Evolutionary conservation across 495 filamentous ascomycete species (phyloP), one percentile per base, ranked within the genome.

Genomic region (Aspergillus sclerotioniger): DNA sequence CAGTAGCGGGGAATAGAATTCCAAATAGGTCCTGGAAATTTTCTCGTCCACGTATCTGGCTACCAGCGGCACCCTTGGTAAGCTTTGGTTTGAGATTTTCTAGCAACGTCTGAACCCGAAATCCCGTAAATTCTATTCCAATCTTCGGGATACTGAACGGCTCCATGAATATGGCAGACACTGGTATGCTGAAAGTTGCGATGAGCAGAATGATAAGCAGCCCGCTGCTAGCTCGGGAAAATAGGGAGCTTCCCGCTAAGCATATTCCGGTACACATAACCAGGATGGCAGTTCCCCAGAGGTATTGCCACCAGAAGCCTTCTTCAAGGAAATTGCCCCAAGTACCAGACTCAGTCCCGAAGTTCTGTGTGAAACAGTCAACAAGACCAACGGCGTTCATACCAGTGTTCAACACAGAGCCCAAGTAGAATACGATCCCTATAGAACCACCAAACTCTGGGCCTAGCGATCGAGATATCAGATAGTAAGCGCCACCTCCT

Each of bases 391-490:
- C 90, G 12, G 92, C 86, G 65, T 96, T 96, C 81, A 96, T 87
- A 15, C 88, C 89, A 3, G 91, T 93, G 68, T 94, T 95, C 67
- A 96, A 82, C 1, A 90, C 87, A 59, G 87, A 87, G 15, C 91
- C 90, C 15, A 95, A 74, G 66, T 93, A 96, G 68, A 95, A 93
- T 8, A 96, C 85, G n/a, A 95, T 73, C 3, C 91, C 91, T 51
- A 96, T 96, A 5, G 88, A 90, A n/a, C 91, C 91, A 31, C 91
- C 91, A 67, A 96, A 96, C 61, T 96, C 91, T 12, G 91, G 91
- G 5, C 91, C 91, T 17, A 96, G 73, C 32, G 89, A 91, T 52
- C 91, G 84, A 13, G 91, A 95, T 51, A 96, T 96, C 53, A 96
- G 72, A 60, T 93, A 96, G 67, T 96, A 96, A 28, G 91, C 90